Conservation (phyloP, 1,284 basidiomycete species). For the Sporisorium graminicola region DNA sequence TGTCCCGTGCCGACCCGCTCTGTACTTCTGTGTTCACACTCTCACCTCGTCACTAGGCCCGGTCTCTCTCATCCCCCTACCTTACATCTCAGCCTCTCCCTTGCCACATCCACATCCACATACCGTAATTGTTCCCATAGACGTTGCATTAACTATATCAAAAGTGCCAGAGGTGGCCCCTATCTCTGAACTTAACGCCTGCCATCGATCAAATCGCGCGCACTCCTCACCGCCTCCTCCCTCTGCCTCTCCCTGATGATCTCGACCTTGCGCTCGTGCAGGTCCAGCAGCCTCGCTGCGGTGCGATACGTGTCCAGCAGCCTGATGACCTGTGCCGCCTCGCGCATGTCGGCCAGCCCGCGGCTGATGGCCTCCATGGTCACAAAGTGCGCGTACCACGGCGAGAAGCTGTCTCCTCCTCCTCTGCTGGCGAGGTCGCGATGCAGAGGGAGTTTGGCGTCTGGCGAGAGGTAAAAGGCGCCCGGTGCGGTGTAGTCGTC, state of each 20-base stretch:
- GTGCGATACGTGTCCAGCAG: slow-evolving; percentile 25
- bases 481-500: slow-evolving; percentile 15
- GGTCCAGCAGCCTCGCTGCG: slow-evolving; percentile 24
- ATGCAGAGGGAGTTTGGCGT: background rate
- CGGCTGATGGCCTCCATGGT: slow-evolving; percentile 47
- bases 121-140: too few relatives aligned
- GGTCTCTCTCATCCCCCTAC: background rate
- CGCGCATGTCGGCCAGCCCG: slow-evolving; percentile 14
- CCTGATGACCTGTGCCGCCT: slow-evolving; percentile 15
- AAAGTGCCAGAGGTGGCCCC: background rate
- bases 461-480: slow-evolving; percentile 23
- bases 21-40: background rate
- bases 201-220: slow-evolving; percentile 40
- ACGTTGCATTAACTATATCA: background rate
- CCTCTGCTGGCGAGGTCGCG: slow-evolving; percentile 18
- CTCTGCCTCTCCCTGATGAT: slow-evolving; percentile 27
- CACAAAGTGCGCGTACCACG: slow-evolving; percentile 50
- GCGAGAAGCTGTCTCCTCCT: slow-evolving; percentile 16
- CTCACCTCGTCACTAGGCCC: background rate
- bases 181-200: background rate
- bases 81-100: too few relatives aligned
- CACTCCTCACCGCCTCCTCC: slow-evolving; percentile 30
- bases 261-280: slow-evolving; percentile 42
- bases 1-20: too few relatives aligned
- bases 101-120: background rate